Evolutionary conservation across 2,329 filamentous ascomycete species (phyloP), one percentile per base, ranked within the genome.

Genomic region (Malbranchea zuffiana): DNA sequence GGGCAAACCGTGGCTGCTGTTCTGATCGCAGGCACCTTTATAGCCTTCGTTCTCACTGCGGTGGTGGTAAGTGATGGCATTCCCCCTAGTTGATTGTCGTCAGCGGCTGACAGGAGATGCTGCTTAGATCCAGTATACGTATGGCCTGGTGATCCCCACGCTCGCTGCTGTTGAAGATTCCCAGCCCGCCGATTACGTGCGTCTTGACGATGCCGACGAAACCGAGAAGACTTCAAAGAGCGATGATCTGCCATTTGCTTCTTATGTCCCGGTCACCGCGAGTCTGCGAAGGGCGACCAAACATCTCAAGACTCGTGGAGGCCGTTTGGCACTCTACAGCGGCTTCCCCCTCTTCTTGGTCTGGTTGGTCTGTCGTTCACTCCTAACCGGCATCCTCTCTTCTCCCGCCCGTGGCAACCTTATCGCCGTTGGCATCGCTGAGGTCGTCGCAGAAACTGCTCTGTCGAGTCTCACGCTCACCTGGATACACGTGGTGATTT

Each of bases 401-500:
- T 50, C 52, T 21, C 46, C 64, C 30, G 47, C 66, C 20, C 48
- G 51, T 61, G 35, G 24, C n/a, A 51, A 27, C 15, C 46, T 65
- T 39, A 52, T 65, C 34, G 46, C 78, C 37, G 52, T 62, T 45
- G 45, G 61, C 17, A 25, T 82, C 37, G 65, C 66, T 37, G 68
- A 68, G 36, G 67, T 79, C 33, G 40, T 80, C 27, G 67, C 74
- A 17, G 68, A 72, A 35, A 57, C 88, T 15, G 57, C 72, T 13
- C 65, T 82, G 20, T 72, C 80, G 24, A 80, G 80, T 51, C 59
- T 88, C 41, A 72, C 75, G 55, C 73, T 87, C 47, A 72, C 75
- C 36, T 94, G 86, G 85, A 82, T 86, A 3, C 85, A 94, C 58
- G 78, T 82, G 50, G 75, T 93, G 55, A 86, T 95, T 53, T 78